Percentiles rank a stretch among this genome's conserved stretches.
Evolutionary conservation across 495 filamentous ascomycete species (phyloP).

Genomic region (Aspergillus incahuasiensis): DNA sequence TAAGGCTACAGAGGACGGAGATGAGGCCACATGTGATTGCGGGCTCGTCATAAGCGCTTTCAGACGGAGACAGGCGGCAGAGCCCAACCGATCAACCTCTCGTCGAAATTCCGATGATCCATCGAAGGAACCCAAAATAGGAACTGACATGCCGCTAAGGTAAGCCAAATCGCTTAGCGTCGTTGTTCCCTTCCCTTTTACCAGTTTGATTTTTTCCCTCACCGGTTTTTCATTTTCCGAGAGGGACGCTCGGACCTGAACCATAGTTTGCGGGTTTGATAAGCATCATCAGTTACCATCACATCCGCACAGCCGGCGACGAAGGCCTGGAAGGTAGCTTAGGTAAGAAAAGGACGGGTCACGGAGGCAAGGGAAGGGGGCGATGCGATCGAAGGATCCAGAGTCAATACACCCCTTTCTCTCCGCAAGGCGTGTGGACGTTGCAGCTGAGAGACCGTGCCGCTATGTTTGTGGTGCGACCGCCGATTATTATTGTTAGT

Average conservation of each 20-base stretch:
- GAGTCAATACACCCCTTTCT: neutral
- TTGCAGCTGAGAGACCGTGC: neutral
- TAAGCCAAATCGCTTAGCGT: slow-evolving; percentile 25
- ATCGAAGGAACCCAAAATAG: slow-evolving; percentile 17
- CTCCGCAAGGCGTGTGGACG: neutral
- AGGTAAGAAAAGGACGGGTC: neutral
- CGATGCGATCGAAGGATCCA: slow-evolving; percentile 2
- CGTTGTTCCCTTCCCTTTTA: neutral
- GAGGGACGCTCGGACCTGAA: slow-evolving; percentile 17
- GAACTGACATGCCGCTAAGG: slow-evolving; percentile 26
- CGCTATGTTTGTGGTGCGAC: slow-evolving; percentile 5
- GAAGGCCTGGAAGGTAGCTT: neutral
- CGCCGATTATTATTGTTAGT: neutral
- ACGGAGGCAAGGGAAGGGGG: neutral
- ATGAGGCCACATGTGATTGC: slow-evolving; percentile 6
- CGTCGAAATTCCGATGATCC: neutral
- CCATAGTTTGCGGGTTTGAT: slow-evolving; percentile 5
- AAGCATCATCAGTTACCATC: no score
- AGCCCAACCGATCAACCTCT: slow-evolving; percentile 10
- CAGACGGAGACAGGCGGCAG: neutral
- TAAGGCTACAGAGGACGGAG: neutral
- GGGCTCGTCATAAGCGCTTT: neutral
- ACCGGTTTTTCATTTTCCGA: slow-evolving; percentile 1
- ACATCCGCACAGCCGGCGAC: neutral
- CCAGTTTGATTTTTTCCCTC: neutral